Percentiles rank a stretch among this genome's conserved stretches.
These are phyloP conservation scores for Toxoplasma gondii DNA, from an alignment of 169 alveolate genomes.

Conservation along the genomic window DNA sequence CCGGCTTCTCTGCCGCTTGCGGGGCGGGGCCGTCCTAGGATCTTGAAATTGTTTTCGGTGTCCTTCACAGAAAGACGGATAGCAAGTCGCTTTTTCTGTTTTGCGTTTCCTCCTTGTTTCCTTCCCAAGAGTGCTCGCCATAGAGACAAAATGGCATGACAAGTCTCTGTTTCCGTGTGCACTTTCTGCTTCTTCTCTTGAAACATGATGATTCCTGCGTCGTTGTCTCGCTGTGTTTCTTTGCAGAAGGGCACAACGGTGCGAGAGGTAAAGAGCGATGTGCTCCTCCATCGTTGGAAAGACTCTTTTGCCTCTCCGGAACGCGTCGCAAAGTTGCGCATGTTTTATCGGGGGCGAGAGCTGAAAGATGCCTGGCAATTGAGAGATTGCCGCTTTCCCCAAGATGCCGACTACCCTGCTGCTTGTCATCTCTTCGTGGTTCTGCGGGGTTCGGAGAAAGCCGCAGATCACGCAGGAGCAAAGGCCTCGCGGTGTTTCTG, in stretches of 20 bases:
- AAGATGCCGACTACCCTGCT: not conserved
- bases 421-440: slow-evolving; percentile 21
- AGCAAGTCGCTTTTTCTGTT: too few relatives aligned
- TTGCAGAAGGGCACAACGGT: not conserved
- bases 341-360: not conserved
- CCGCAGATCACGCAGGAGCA: not conserved
- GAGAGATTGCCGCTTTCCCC: not conserved
- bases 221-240: not conserved
- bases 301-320: not conserved
- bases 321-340: slow-evolving; percentile 12
- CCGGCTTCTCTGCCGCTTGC: too few relatives aligned
- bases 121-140: too few relatives aligned
- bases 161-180: not conserved
- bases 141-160: too few relatives aligned
- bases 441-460: not conserved
- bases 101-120: too few relatives aligned
- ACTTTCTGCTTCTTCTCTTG: not conserved
- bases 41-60: too few relatives aligned
- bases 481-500: not conserved
- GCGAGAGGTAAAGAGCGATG: slow-evolving; percentile 24
- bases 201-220: not conserved
- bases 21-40: too few relatives aligned
- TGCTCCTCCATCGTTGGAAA: not conserved
- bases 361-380: not conserved
- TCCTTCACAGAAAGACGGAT: too few relatives aligned